Percentiles rank a stretch among this genome's conserved stretches.
Conservation (phyloP, 768 basidiomycete genomes). For the Hericium coralloides region DNA sequence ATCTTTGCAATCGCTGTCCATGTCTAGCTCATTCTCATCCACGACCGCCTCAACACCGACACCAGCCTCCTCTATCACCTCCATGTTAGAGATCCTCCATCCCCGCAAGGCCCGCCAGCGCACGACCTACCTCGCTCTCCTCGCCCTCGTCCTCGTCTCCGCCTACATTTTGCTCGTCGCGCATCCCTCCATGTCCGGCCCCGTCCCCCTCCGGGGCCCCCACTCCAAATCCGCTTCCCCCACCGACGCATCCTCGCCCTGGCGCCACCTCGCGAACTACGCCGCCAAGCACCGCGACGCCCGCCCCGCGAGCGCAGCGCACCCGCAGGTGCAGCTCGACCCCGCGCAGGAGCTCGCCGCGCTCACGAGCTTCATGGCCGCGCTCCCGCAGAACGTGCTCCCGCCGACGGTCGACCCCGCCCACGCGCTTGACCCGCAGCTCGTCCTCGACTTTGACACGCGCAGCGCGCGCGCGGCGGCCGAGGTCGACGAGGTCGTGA, state of each 20-base stretch:
- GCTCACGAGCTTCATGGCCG: conserved; percentile 62
- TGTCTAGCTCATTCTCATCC: neutral
- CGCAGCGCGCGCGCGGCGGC: conserved; percentile 49
- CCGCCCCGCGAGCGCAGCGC: conserved; percentile 14
- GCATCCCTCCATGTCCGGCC: conserved; percentile 1
- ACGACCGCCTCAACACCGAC: neutral
- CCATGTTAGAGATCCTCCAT: conserved; percentile 6
- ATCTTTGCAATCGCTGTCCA: neutral
- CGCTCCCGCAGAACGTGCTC: conserved; percentile 67
- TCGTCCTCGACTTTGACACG: conserved; percentile 79
- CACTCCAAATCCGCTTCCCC: neutral
- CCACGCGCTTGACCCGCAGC: conserved; percentile 64
- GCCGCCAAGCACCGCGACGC: conserved; percentile 4
- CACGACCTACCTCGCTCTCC: conserved; percentile 10
- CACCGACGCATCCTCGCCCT: conserved; percentile 2
- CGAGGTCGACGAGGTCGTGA: conserved; percentile 50
- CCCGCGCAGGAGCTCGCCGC: conserved; percentile 63
- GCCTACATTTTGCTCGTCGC: conserved; percentile 11
- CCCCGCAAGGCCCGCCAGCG: conserved; percentile 10
- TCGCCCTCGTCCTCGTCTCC: conserved; percentile 6
- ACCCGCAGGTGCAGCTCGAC: conserved; percentile 39
- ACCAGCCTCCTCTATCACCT: neutral
- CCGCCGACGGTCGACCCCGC: conserved; percentile 56
- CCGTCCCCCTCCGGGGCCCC: neutral
- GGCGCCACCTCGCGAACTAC: conserved; percentile 5